phyloP scores from a whole-genome alignment of 352 stramenopile genomes.

The Pythium sukuiense region DNA sequence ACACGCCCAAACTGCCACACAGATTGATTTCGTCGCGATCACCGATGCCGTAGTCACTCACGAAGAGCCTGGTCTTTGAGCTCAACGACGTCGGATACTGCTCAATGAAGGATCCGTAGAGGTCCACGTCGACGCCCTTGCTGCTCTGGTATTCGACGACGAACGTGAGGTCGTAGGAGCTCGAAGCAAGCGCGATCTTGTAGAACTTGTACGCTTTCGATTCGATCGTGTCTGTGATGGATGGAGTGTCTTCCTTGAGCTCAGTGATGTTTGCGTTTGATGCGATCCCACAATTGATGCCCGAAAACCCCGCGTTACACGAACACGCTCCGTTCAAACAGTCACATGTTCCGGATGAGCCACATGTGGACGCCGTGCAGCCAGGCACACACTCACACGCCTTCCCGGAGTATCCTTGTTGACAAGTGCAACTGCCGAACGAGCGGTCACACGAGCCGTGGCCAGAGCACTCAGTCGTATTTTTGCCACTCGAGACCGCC shows the following conservation, averaged over 20 bases:
- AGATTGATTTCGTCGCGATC: slow-evolving; percentile 61
- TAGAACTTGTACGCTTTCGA: slow-evolving; percentile 76
- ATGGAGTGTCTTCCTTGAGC: slow-evolving; percentile 28
- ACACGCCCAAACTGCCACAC: slow-evolving; percentile 61
- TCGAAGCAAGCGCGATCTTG: slow-evolving; percentile 56
- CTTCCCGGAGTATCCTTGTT: slow-evolving; percentile 55
- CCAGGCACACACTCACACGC: slow-evolving; percentile 73
- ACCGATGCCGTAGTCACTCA: slow-evolving; percentile 47
- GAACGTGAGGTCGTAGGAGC: slow-evolving; percentile 71
- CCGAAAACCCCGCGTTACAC: slow-evolving; percentile 46
- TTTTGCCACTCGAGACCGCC: slow-evolving; percentile 35
- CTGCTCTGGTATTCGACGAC: slow-evolving; percentile 38
- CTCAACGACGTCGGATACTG: slow-evolving; percentile 52
- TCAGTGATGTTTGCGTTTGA: slow-evolving; percentile 27
- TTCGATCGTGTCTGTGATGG: slow-evolving; percentile 28
- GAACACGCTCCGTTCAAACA: slow-evolving; percentile 64
- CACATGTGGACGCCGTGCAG: slow-evolving; percentile 46
- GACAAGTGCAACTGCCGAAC: slow-evolving; percentile 50
- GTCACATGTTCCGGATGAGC: slow-evolving; percentile 47
- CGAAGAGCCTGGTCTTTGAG: slow-evolving; percentile 42
- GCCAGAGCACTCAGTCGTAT: slow-evolving; percentile 55
- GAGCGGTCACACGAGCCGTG: slow-evolving; percentile 56
- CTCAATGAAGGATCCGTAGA: slow-evolving; percentile 78
- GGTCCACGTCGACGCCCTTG: slow-evolving; percentile 45
- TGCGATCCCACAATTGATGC: slow-evolving; percentile 33